A percentile compares a stretch with the other conserved stretches of the same genome.
phyloP scores from a whole-genome alignment of 1,284 basidiomycete genomes.

The Trichosporon ovoides region DNA sequence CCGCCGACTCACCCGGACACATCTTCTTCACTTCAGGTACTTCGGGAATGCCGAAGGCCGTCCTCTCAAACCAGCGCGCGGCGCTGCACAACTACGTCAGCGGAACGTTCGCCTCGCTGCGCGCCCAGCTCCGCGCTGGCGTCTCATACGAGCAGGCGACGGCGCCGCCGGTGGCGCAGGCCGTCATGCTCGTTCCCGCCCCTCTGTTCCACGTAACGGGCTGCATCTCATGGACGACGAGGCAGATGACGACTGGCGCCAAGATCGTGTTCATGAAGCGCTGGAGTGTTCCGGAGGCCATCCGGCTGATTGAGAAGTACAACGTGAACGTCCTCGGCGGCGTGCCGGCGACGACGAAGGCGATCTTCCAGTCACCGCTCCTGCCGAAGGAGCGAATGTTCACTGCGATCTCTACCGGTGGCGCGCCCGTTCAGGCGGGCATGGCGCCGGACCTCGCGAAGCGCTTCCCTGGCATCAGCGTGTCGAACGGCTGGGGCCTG shows the following conservation, averaged over 20 bases:
- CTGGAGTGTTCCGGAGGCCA: slow-evolving; percentile 35
- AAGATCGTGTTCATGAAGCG: slow-evolving; percentile 37
- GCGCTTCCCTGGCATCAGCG: slow-evolving; percentile 30
- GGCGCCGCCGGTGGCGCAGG: slow-evolving; percentile 14
- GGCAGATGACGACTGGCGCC: slow-evolving; percentile 46
- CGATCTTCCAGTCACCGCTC: slow-evolving; percentile 34
- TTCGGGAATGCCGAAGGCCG: slow-evolving; percentile 62
- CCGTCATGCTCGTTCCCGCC: slow-evolving; percentile 31
- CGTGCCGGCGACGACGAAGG: slow-evolving; percentile 38
- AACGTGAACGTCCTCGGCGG: slow-evolving; percentile 23
- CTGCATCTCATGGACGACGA: slow-evolving; percentile 39
- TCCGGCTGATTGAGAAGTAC: slow-evolving; percentile 30
- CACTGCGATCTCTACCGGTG: slow-evolving; percentile 40
- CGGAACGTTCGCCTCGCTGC: slow-evolving; percentile 43
- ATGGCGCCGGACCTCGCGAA: slow-evolving; percentile 32
- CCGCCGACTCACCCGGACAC: slow-evolving; percentile 39
- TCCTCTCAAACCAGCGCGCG: slow-evolving; percentile 51
- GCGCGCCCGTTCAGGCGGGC: slow-evolving; percentile 35
- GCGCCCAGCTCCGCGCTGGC: slow-evolving; percentile 33
- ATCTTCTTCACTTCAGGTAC: slow-evolving; percentile 39
- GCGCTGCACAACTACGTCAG: slow-evolving; percentile 38
- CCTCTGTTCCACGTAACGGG: slow-evolving; percentile 45
- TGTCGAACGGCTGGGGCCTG: slow-evolving; percentile 40
- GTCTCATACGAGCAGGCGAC: slow-evolving; percentile 6
- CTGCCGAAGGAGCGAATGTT: slow-evolving; percentile 28